Conservation (phyloP, 495 filamentous ascomycete species). For the Penicillium mononematosum region DNA sequence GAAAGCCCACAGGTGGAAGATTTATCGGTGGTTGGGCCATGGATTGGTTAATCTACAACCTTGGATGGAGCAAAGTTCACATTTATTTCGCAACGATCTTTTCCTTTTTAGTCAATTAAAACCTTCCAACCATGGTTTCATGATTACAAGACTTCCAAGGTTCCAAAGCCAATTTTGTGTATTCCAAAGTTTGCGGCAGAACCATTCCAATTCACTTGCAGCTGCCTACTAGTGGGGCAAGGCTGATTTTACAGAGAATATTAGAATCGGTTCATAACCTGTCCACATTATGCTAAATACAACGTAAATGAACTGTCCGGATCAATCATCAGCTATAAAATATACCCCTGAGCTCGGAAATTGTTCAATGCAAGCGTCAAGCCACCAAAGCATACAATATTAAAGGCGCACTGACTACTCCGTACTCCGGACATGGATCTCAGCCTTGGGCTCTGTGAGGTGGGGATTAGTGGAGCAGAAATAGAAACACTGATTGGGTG, state of each 20-base stretch:
- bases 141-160: not conserved
- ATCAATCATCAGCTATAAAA: not conserved
- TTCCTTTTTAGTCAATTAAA: not conserved
- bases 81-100: not conserved
- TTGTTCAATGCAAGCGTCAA: not conserved
- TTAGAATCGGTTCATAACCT: too few relatives aligned
- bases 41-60: not conserved
- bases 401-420: not conserved
- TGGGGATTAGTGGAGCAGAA: not conserved
- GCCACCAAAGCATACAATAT: not conserved
- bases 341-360: not conserved
- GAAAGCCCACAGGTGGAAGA: not conserved
- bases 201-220: not conserved
- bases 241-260: not conserved
- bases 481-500: not conserved
- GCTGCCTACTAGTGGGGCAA: not conserved
- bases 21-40: not conserved
- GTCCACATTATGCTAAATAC: too few relatives aligned
- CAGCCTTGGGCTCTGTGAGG: not conserved
- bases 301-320: not conserved
- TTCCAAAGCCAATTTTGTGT: not conserved
- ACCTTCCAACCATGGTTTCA: not conserved
- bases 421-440: too few relatives aligned
- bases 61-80: not conserved
- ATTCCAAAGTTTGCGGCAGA: not conserved